phyloP scores from a whole-genome alignment of 306 rosid species.

The Comarum palustre region DNA sequence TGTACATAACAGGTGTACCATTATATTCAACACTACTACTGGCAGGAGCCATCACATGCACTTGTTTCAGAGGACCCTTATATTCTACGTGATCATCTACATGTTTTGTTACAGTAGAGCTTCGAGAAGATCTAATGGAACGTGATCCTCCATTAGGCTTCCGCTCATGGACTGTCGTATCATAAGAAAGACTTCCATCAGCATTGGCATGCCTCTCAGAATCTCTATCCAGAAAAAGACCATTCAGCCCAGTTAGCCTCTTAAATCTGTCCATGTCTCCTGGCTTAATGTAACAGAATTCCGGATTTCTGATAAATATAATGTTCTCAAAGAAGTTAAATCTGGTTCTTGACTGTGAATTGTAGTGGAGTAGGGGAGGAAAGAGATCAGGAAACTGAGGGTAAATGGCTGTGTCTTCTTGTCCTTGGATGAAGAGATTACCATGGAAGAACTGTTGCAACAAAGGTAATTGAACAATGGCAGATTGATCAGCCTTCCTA shows the following conservation, averaged over 20 bases:
- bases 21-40: constrained; percentile 20
- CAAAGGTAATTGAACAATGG: constrained; percentile 23
- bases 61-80: constrained; percentile 22
- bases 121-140: constrained; percentile 15
- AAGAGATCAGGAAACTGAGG: constrained; percentile 59
- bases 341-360: constrained; percentile 22
- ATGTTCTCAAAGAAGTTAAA: constrained; percentile 35
- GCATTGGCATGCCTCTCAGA: constrained; percentile 29
- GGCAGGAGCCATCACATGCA: constrained; percentile 19
- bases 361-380: constrained; percentile 45
- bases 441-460: constrained; percentile 46
- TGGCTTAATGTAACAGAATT: constrained; percentile 21
- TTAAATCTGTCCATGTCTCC: constrained; percentile 65
- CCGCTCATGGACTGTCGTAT: constrained; percentile 8
- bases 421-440: constrained; percentile 23
- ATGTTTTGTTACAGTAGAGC: constrained; percentile 21
- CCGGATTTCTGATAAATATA: constrained; percentile 43
- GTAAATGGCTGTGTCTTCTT: constrained; percentile 33
- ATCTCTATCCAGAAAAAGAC: constrained; percentile 43
- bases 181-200: constrained; percentile 8
- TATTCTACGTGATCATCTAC: constrained; percentile 24
- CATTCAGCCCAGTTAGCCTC: constrained; percentile 59
- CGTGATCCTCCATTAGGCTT: constrained; percentile 27
- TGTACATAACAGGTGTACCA: constrained; percentile 16
- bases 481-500: constrained; percentile 47